A percentile compares a stretch with the other conserved stretches of the same genome.
phyloP scores from a whole-genome alignment of 2,329 filamentous ascomycete species.

The Claviceps fusiformis region DNA sequence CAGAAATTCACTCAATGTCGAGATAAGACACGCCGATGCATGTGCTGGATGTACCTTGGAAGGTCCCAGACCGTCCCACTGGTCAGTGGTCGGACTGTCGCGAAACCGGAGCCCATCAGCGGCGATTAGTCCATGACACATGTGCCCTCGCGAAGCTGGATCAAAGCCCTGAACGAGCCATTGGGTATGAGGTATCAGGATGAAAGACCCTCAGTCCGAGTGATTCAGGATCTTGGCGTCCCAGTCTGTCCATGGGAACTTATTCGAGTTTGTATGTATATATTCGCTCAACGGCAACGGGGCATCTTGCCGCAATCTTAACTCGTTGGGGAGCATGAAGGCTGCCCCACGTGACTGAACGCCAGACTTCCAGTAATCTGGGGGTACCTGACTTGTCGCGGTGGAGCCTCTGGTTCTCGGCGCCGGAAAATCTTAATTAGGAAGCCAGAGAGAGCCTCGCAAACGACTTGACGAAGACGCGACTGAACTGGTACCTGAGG shows the following conservation, averaged over 20 bases:
- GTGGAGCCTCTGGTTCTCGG: neutral
- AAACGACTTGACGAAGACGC: conserved; percentile 8
- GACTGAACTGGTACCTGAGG: conserved; percentile 3
- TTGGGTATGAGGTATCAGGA: neutral
- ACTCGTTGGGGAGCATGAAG: neutral
- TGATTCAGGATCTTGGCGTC: no score
- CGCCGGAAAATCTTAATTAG: conserved; percentile 13
- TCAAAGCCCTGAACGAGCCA: neutral
- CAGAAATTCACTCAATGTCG: neutral
- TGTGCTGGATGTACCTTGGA: neutral
- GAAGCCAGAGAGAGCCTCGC: neutral
- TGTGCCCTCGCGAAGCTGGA: neutral
- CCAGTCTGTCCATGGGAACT: neutral
- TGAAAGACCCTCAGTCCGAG: neutral
- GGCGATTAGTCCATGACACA: neutral
- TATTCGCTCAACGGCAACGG: neutral
- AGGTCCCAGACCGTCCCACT: neutral
- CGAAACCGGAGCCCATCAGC: neutral
- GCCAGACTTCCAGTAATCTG: neutral
- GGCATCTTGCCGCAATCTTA: no score
- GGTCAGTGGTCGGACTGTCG: neutral
- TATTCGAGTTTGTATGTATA: neutral
- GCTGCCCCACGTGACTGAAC: conserved; percentile 1
- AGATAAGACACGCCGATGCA: neutral
- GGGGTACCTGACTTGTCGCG: neutral